phyloP scores from a whole-genome alignment of 2,329 filamentous ascomycete species.

The Lizonia empirigonia region DNA sequence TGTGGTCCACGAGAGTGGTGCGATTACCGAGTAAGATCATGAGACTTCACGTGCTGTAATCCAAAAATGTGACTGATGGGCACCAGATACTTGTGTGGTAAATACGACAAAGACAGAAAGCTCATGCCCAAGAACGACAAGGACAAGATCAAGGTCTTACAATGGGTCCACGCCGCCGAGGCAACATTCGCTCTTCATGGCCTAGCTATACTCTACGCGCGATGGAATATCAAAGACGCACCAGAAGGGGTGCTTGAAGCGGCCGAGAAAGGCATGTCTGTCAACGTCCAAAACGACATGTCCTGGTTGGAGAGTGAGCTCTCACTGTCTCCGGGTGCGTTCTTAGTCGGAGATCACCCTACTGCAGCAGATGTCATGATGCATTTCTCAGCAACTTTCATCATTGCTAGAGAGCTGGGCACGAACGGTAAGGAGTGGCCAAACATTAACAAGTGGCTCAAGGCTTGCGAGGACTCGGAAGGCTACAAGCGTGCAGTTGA shows the following conservation, averaged over 20 bases:
- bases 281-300: slow-evolving; percentile 54
- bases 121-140: slow-evolving; percentile 47
- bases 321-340: slow-evolving; percentile 45
- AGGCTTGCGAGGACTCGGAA: slow-evolving; percentile 44
- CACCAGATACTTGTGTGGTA: slow-evolving; percentile 54
- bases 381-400: slow-evolving; percentile 51
- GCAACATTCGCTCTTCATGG: slow-evolving; percentile 54
- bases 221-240: slow-evolving; percentile 48
- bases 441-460: slow-evolving; percentile 43
- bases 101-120: slow-evolving; percentile 49
- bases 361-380: slow-evolving; percentile 56
- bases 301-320: slow-evolving; percentile 54
- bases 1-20: slow-evolving; percentile 53
- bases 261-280: slow-evolving; percentile 48
- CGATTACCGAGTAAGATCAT: slow-evolving; percentile 51
- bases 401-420: slow-evolving; percentile 48
- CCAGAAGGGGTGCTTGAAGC: slow-evolving; percentile 38
- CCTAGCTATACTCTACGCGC: slow-evolving; percentile 53
- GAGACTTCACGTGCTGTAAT: too few relatives aligned
- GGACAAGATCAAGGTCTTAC: slow-evolving; percentile 45
- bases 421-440: slow-evolving; percentile 39
- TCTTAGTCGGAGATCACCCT: slow-evolving; percentile 50
- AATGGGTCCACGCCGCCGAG: slow-evolving; percentile 57
- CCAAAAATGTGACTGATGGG: neutral
- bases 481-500: slow-evolving; percentile 49